Base-by-base conservation (phyloP, 139 green algal species). In the Asterochloris erici region DNA sequence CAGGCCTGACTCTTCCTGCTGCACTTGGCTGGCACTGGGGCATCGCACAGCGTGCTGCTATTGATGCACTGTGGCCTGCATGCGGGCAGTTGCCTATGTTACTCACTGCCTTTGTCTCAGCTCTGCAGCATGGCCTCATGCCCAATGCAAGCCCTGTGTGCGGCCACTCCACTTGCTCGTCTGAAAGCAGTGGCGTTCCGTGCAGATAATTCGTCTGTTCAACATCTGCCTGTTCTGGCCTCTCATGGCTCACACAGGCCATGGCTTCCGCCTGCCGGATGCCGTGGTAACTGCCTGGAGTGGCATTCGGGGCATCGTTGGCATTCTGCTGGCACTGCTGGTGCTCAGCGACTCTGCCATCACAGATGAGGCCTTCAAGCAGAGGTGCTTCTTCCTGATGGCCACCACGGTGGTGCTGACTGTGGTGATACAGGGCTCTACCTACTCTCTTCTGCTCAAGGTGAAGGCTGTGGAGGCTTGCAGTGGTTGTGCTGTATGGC, bases 231-330 rank as follows among this genome's bases (percentile, higher is more conserved):
- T 90, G 9, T 81, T 92, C 29, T 92, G 77, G 29, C 91, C 91
- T 10, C 13, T 91, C 24, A 80, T 94, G 38, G 70, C 24, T 21
- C 73, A n/a, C 2, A 61, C 86, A 13, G 85, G 87, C 26, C 92
- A 94, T 62, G 86, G 86, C 21, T 82, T 94, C 28, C 86, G 69
- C 16, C 86, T 71, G 78, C 81, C 69, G 21, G 86, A 93, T 28
- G 85, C 75, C 9, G 2, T 91, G 12, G 82, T 95, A 0, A 77
- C 92, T 54, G 77, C 86, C 2, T 81, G 77, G 79, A 69, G 64
- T 10, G 91, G 90, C 14, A 85, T 94, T 27, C 79, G 89, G 2
- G 91, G 90, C 14, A 88, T 90, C 6, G 89, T 94, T 14, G 91
- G 91, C 24, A 81, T 95, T 62, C 84, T 87, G 10, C 83, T 93